A percentile compares a stretch with the other conserved stretches of the same genome.
Evolutionary conservation across 768 basidiomycete genomes (phyloP).

Genomic region (Kwoniella shandongensis): DNA sequence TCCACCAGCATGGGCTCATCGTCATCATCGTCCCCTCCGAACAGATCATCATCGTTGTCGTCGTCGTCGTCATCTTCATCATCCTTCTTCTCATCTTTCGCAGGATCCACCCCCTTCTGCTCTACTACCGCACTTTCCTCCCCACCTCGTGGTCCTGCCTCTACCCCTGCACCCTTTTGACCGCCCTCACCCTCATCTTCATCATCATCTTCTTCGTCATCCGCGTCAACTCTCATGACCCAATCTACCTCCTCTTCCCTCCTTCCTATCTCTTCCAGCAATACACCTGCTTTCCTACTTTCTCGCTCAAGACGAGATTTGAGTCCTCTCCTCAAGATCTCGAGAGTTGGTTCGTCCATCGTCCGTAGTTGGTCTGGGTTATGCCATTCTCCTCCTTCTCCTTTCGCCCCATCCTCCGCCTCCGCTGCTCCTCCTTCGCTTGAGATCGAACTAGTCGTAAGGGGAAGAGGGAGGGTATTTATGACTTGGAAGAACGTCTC

Average conservation of each 20-base stretch:
- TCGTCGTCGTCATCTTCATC: slow-evolving; percentile 17
- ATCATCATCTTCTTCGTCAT: slow-evolving; percentile 25
- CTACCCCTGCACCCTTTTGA: slow-evolving; percentile 5
- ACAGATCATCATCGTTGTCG: slow-evolving; percentile 33
- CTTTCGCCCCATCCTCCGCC: not conserved
- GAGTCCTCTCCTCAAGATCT: slow-evolving; percentile 11
- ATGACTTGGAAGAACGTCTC: slow-evolving; percentile 43
- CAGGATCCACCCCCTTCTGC: not conserved
- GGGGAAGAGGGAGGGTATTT: slow-evolving; percentile 30
- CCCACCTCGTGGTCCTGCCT: too few species aligned
- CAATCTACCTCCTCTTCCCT: slow-evolving; percentile 30
- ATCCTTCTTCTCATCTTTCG: slow-evolving; percentile 8
- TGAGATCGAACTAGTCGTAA: not conserved
- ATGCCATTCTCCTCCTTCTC: slow-evolving; percentile 9
- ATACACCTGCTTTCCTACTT: slow-evolving; percentile 4
- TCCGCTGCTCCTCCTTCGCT: not conserved
- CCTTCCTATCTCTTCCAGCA: slow-evolving; percentile 25
- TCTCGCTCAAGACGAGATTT: slow-evolving; percentile 21
- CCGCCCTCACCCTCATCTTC: slow-evolving; percentile 11
- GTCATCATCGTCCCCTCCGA: slow-evolving; percentile 31
- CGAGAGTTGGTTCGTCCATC: slow-evolving; percentile 19
- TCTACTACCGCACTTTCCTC: slow-evolving; percentile 12
- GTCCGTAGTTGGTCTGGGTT: slow-evolving; percentile 17
- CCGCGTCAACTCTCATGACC: slow-evolving; percentile 26
- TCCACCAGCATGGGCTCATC: slow-evolving; percentile 16